Percentiles rank a stretch among this genome's conserved stretches.
Conservation (phyloP, 768 basidiomycete genomes). For the Rhizopogon vulgaris region DNA sequence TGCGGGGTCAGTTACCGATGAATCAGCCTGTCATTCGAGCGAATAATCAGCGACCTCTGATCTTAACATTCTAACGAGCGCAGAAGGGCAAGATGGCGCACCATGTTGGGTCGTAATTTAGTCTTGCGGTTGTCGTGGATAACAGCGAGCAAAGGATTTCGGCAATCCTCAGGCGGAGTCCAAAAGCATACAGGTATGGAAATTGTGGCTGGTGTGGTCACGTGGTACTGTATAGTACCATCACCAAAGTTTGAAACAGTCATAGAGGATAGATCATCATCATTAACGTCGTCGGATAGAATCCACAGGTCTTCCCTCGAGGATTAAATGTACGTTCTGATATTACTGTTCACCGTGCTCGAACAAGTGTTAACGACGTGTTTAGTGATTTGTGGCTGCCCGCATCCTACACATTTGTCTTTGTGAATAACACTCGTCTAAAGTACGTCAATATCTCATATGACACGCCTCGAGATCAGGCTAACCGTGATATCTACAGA, state of each 20-base stretch:
- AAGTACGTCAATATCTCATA: slow-evolving; percentile 32
- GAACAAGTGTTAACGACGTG: slow-evolving; percentile 4
- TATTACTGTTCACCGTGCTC: neutral
- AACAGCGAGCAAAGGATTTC: slow-evolving; percentile 7
- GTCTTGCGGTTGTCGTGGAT: slow-evolving; percentile 22
- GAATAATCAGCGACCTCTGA: neutral
- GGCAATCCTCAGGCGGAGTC: slow-evolving; percentile 16
- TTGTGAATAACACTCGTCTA: slow-evolving; percentile 22
- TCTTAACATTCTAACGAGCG: neutral
- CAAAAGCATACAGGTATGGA: slow-evolving; percentile 19
- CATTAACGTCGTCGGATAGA: slow-evolving; percentile 64
- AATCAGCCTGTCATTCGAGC: slow-evolving; percentile 58
- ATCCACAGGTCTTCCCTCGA: slow-evolving; percentile 88
- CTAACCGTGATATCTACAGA: slow-evolving; percentile 34
- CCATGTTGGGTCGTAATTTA: slow-evolving; percentile 28
- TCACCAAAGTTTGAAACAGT: slow-evolving; percentile 6
- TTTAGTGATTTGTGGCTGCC: slow-evolving; percentile 90
- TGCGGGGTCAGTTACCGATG: slow-evolving; percentile 81
- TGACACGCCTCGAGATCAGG: neutral
- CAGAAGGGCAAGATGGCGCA: slow-evolving; percentile 5
- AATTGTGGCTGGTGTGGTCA: slow-evolving; percentile 37
- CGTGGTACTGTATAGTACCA: slow-evolving; percentile 61
- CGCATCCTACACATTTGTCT: slow-evolving; percentile 31
- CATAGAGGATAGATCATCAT: slow-evolving; percentile 12
- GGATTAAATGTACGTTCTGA: slow-evolving; percentile 66